phyloP scores from a whole-genome alignment of 768 basidiomycete genomes.

The Exidia glandulosa region DNA sequence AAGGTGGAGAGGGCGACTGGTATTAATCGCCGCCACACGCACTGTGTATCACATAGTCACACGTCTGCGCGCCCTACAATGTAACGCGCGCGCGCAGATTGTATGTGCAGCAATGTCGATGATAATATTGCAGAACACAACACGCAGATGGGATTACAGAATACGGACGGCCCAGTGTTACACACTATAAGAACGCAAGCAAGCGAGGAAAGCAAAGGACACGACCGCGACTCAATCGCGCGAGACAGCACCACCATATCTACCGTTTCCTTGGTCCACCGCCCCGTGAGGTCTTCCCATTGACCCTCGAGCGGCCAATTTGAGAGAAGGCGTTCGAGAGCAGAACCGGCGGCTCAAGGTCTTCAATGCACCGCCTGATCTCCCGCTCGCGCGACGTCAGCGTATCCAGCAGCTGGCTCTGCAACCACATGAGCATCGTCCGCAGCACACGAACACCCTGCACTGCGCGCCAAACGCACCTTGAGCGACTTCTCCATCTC shows the following conservation, averaged over 20 bases:
- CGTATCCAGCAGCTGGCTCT: conserved; percentile 9
- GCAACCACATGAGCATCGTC: neutral
- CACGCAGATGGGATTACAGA: no score
- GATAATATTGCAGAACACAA: no score
- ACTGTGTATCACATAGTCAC: no score
- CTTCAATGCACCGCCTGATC: conserved; percentile 66
- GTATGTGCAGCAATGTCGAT: no score
- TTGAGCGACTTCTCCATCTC: conserved; percentile 66
- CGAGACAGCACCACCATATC: no score
- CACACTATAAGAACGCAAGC: no score
- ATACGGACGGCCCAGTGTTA: no score
- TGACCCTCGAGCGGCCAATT: neutral
- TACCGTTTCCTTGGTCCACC: no score
- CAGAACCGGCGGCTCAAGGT: conserved; percentile 25
- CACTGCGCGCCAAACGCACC: conserved; percentile 16
- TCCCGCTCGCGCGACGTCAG: conserved; percentile 70
- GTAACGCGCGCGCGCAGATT: no score
- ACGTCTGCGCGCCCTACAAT: no score
- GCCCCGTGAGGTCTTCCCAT: neutral
- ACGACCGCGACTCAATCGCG: no score
- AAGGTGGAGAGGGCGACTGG: conserved; percentile 93
- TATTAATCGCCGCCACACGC: conserved; percentile 41
- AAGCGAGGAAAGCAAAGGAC: no score
- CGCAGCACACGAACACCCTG: neutral
- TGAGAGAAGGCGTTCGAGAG: neutral